Percentiles rank a stretch among this genome's conserved stretches.
Conservation (phyloP, 1,139 yeast genomes). For the Blastobotrys indianensis region DNA sequence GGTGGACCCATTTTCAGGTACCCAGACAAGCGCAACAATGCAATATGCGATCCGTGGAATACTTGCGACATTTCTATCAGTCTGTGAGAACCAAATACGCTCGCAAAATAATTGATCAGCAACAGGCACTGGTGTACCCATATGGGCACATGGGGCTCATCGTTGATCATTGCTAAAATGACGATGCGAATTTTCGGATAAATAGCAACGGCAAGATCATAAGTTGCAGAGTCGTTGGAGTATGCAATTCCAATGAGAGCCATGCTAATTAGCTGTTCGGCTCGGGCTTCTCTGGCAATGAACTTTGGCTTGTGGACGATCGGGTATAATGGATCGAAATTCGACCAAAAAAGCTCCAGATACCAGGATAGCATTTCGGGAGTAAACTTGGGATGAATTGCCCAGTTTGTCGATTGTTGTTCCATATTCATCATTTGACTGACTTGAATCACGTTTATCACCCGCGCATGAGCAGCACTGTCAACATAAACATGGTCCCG, state of each 20-base stretch:
- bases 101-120: conserved; percentile 27
- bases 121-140: conserved; percentile 29
- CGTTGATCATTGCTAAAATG: conserved; percentile 25
- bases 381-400: conserved; percentile 14
- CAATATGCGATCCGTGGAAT: conserved; percentile 32
- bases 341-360: conserved; percentile 31
- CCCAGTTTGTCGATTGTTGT: conserved; percentile 6
- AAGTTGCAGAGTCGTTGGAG: conserved; percentile 23
- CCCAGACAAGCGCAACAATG: conserved; percentile 31
- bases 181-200: conserved; percentile 25
- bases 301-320: conserved; percentile 35
- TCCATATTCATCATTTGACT: conserved; percentile 16
- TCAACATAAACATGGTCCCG: conserved; percentile 10
- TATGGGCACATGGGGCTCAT: conserved; percentile 25
- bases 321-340: conserved; percentile 34
- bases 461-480: conserved; percentile 4
- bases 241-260: conserved; percentile 35
- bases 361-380: conserved; percentile 19
- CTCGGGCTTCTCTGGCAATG: conserved; percentile 25
- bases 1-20: conserved; percentile 26
- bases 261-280: conserved; percentile 31
- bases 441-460: conserved; percentile 17
- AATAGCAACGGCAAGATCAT: conserved; percentile 24
- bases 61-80: conserved; percentile 31
- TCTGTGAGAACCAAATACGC: conserved; percentile 28